Base-by-base conservation (phyloP, 805 yeast genomes). In the Pichia scutulata region DNA sequence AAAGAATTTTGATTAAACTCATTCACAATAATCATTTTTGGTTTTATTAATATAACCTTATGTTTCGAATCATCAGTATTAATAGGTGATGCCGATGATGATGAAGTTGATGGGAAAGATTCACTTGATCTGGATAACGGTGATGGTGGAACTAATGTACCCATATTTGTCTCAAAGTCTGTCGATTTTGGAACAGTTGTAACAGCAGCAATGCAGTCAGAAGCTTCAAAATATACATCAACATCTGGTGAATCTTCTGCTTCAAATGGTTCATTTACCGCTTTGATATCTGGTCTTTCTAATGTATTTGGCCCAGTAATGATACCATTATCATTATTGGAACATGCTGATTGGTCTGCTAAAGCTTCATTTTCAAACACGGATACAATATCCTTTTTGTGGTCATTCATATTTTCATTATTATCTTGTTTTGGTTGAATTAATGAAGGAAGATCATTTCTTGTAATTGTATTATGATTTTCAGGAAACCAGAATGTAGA, bases 1-100 rank as follows among this genome's bases (percentile, higher is more conserved):
- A 75, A 75, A 1, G 67, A 61, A 1, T 68, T 73, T 2, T 67
- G 60, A 28, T 73, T 69, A 93, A 95, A 87, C 57, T 86, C 85
- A 62, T 90, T 82, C 5, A 86, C 75, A 12, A 81, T 56, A 1
- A 78, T 75, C 43, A 63, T 71, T 30, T 65, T 69, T 3, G 52
- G 44, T 19, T 41, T 28, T 43, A 50, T 19, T 21, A 50, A 19
- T 4, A 21, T 22, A 8, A 7, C 10, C 24, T 26, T 37, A 13
- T 36, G 9, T 16, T 26, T 23, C 2, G 7, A 8, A 22, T 19
- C 50, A 12, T 33, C 25, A 7, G 21, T 33, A 22, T 5, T 16
- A 7, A n/a, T 33, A 8, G 41, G 16, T 21, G 26, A 39, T n/a
- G 36, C 39, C 18, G 23, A 28, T 10, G 14, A 37, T 39, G 26